These are phyloP conservation scores for Paecilomyces fulvus DNA, from an alignment of 2,329 filamentous ascomycete genomes.

Conservation along the genomic window DNA sequence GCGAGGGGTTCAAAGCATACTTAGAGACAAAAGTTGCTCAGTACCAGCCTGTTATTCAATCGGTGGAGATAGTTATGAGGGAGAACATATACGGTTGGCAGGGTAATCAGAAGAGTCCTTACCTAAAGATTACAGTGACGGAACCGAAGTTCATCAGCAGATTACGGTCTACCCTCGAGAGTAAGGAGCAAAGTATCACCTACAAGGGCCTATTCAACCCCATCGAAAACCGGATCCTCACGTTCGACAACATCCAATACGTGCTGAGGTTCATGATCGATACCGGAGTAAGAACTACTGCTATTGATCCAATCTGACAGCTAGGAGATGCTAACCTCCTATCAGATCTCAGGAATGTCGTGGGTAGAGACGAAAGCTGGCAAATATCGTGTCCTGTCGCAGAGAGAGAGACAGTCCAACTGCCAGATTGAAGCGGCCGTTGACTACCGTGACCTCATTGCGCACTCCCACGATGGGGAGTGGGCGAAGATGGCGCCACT, in stretches of 20 bases:
- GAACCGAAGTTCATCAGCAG: constrained; percentile 77
- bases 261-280: constrained; percentile 97
- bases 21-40: constrained; percentile 72
- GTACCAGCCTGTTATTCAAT: constrained; percentile 65
- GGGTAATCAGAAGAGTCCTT: constrained; percentile 84
- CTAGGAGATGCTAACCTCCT: constrained; percentile 4
- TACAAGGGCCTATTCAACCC: constrained; percentile 85
- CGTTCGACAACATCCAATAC: constrained; percentile 94
- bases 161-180: constrained; percentile 67
- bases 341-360: constrained; percentile 81
- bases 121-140: constrained; percentile 84
- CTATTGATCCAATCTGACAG: not conserved
- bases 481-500: constrained; percentile 98
- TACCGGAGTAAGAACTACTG: constrained; percentile 54
- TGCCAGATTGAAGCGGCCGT: constrained; percentile 93
- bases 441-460: constrained; percentile 72
- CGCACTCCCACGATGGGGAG: constrained; percentile 81
- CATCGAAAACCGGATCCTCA: constrained; percentile 64
- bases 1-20: constrained; percentile 66
- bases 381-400: constrained; percentile 62
- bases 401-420: constrained; percentile 68
- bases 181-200: constrained; percentile 57
- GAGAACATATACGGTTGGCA: constrained; percentile 94
- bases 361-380: constrained; percentile 81
- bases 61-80: constrained; percentile 70